Percentiles rank a stretch among this genome's conserved stretches.
phyloP scores from a whole-genome alignment of 225 moss, liverwort and hornwort genomes.

The Sphagnum tenellum region DNA sequence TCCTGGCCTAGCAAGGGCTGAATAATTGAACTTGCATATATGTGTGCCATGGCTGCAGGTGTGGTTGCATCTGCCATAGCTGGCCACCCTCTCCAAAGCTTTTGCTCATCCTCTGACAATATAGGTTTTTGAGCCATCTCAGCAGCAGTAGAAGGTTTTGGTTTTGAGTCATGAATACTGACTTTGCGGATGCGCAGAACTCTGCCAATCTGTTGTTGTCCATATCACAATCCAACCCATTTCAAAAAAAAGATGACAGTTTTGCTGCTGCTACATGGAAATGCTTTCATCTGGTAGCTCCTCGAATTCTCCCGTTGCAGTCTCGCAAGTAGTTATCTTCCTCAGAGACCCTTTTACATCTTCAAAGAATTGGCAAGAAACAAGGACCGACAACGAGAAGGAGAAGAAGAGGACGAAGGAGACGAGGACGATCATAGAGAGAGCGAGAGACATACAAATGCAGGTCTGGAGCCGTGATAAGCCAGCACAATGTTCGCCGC shows the following conservation, averaged over 20 bases:
- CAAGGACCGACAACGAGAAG: no score
- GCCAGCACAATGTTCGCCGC: constrained; percentile 84
- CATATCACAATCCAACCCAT: no score
- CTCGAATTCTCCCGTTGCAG: no score
- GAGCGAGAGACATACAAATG: constrained; percentile 35
- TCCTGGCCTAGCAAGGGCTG: constrained; percentile 58
- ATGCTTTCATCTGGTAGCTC: no score
- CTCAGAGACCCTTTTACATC: no score
- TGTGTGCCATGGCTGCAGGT: constrained; percentile 57
- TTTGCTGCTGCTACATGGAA: no score
- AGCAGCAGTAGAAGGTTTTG: constrained; percentile 2
- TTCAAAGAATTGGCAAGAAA: no score
- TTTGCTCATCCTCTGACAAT: constrained; percentile 53
- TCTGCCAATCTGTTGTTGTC: constrained; percentile 37
- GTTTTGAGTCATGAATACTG: constrained; percentile 5
- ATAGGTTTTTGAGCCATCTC: constrained; percentile 8
- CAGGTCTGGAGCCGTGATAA: constrained; percentile 60
- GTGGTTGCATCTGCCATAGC: constrained; percentile 53
- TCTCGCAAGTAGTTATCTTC: no score
- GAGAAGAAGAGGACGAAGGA: no score
- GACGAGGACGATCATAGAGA: not conserved
- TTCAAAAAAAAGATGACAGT: no score
- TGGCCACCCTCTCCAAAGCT: constrained; percentile 74
- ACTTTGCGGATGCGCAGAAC: constrained; percentile 60
- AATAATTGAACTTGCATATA: constrained; percentile 58